Evolutionary conservation across 805 yeast species (phyloP), one percentile per base, ranked within the genome.

Genomic region (Myxozyma lipomycoides): DNA sequence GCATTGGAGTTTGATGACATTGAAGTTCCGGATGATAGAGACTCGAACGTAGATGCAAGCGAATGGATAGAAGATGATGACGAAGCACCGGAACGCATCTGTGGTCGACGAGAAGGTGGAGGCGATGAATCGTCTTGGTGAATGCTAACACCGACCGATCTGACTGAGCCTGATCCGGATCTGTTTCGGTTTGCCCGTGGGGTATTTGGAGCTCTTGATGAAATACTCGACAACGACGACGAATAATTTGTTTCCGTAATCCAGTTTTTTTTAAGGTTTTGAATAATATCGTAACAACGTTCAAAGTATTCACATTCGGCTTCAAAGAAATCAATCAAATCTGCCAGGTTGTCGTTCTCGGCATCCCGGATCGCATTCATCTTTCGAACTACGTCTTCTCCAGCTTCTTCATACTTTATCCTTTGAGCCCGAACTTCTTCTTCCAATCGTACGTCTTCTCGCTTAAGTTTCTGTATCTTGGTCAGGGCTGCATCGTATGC

Each of bases 341-440:
- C 59, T 10, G 43, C 42, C 39, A 51, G 48, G 19, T 40, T 26
- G 45, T 55, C 59, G 34, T 30, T 34, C 41, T 58, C 61, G 19
- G 58, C 61, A 21, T 58, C 61, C 34, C 58, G 54, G 36, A 58
- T 49, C 25, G 52, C 44, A 40, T 52, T 48, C 62, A 60, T 60
- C 19, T 54, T 55, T 43, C 52, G 52, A 28, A 51, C 46, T 30
- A 60, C 63, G 34, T 60, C 62, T 18, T 60, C 63, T 21, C 56
- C 52, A 10, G 62, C 49, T 43, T 60, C 63, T 40, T 60, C 60
- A 45, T 55, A 60, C 43, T 60, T 60, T 36, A 54, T 54, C 17
- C 60, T 30, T 43, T 61, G 63, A 9, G 54, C 55, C 25, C 63
- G 63, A 15, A 58, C 60, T 49, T 60, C 63, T 43, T 60, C 63